Conservation (phyloP, 352 stramenopile species). For the Globisporangium alternatum region DNA sequence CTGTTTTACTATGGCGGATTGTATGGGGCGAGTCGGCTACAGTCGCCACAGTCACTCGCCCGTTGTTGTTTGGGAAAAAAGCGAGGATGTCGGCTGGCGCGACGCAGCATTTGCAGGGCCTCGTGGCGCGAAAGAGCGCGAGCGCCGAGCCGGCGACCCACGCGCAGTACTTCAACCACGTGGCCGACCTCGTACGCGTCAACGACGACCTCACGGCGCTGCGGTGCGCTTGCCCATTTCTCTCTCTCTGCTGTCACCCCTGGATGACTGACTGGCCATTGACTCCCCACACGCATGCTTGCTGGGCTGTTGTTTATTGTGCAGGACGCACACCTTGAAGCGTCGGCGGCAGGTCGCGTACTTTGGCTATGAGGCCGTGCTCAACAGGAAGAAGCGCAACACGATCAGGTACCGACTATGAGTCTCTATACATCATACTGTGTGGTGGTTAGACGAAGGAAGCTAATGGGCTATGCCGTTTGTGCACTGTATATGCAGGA, state of each 20-base stretch:
- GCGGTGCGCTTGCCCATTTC: slow-evolving; percentile 28
- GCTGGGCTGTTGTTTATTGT: slow-evolving; percentile 3
- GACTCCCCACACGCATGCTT: not conserved
- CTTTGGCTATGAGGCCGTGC: slow-evolving; percentile 71
- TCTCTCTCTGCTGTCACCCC: not conserved
- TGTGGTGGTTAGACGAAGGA: not conserved
- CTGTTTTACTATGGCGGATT: slow-evolving; percentile 2
- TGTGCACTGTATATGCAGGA: slow-evolving; percentile 3
- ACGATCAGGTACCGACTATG: slow-evolving; percentile 13
- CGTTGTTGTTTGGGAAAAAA: not conserved
- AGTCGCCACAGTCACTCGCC: not conserved
- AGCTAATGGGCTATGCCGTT: not conserved
- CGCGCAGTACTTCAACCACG: slow-evolving; percentile 72
- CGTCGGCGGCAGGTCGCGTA: slow-evolving; percentile 52
- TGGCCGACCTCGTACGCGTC: slow-evolving; percentile 48
- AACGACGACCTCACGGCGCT: slow-evolving; percentile 55
- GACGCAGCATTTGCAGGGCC: slow-evolving; percentile 64
- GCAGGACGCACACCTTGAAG: slow-evolving; percentile 67
- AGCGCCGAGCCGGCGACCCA: slow-evolving; percentile 51
- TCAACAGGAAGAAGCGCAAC: slow-evolving; percentile 70
- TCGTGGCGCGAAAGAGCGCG: slow-evolving; percentile 48
- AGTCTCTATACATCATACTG: not conserved
- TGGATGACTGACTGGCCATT: slow-evolving; percentile 11
- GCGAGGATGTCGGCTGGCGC: slow-evolving; percentile 14
- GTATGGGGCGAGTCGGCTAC: not conserved